These are phyloP conservation scores for Sporothrix sp. DNA, from an alignment of 2,329 filamentous ascomycete species.

Conservation along the genomic window DNA sequence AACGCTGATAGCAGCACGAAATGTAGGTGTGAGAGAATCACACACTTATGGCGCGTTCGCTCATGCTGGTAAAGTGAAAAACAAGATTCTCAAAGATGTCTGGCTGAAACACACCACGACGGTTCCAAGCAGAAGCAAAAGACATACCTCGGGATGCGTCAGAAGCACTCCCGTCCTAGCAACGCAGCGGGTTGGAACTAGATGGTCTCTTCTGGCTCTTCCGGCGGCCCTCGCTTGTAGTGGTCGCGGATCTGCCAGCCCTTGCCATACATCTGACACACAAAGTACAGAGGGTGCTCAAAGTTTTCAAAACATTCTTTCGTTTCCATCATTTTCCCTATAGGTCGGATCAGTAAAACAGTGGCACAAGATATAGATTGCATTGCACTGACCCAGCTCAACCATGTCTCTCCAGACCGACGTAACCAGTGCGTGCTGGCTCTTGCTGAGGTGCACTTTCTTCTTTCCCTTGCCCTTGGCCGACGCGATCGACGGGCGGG, in stretches of 20 bases:
- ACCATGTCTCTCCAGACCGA: constrained; percentile 22
- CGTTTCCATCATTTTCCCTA: constrained; percentile 5
- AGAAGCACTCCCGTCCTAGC: no score
- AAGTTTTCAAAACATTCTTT: constrained; percentile 13
- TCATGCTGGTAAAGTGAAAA: no score
- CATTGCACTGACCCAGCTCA: constrained; percentile 17
- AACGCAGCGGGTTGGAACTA: no score
- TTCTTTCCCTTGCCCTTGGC: constrained; percentile 21
- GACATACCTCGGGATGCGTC: no score
- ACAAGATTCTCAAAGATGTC: no score
- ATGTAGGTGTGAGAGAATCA: no score
- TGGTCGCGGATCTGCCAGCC: constrained; percentile 25
- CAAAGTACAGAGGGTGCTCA: constrained; percentile 36
- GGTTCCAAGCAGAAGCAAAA: no score
- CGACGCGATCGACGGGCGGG: constrained; percentile 18
- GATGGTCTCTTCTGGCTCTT: background rate
- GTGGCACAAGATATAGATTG: no score
- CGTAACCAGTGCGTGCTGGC: constrained; percentile 28
- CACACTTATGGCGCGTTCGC: no score
- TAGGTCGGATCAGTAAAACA: no score
- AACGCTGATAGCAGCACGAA: no score
- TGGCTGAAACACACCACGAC: no score
- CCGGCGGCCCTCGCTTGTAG: constrained; percentile 3
- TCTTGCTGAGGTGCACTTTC: constrained; percentile 15
- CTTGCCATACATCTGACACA: constrained; percentile 36